A percentile compares a stretch with the other conserved stretches of the same genome.
These are phyloP conservation scores for Cymbopogon flexuosus DNA, from an alignment of 202 grass and related monocot species.

Conservation along the genomic window DNA sequence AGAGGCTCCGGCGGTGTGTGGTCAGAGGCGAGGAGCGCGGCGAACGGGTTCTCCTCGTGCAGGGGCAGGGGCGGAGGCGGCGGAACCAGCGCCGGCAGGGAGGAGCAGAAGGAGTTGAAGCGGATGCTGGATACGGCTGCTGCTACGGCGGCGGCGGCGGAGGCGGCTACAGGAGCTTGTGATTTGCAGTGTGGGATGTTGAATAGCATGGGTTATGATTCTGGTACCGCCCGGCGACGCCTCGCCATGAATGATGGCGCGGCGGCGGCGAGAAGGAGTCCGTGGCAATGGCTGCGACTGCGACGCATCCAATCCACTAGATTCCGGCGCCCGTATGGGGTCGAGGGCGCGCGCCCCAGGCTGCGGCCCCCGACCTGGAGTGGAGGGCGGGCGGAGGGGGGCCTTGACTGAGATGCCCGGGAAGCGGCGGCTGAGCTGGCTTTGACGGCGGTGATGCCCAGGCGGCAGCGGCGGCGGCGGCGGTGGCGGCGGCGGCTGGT, in stretches of 20 bases:
- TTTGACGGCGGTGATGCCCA: background rate
- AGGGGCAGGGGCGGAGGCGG: background rate
- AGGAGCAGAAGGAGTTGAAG: constrained; percentile 37
- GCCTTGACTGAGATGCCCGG: background rate
- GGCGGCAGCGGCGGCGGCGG: background rate
- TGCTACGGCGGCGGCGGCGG: background rate
- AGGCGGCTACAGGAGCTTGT: constrained; percentile 17
- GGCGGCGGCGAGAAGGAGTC: constrained; percentile 14
- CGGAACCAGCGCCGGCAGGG: constrained; percentile 14
- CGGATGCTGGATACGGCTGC: constrained; percentile 34
- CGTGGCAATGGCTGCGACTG: background rate
- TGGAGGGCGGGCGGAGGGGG: background rate
- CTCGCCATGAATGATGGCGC: constrained; percentile 58
- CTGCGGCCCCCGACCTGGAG: constrained; percentile 15
- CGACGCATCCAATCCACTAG: constrained; percentile 16
- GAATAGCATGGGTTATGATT: constrained; percentile 64
- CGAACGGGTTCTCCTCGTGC: constrained; percentile 27
- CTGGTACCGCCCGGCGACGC: constrained; percentile 36
- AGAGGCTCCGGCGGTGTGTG: constrained; percentile 36
- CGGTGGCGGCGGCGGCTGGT: constrained; percentile 6
- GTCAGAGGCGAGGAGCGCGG: constrained; percentile 37
- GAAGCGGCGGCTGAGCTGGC: background rate
- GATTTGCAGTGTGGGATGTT: constrained; percentile 35
- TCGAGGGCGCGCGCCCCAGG: constrained; percentile 24
- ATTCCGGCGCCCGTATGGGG: constrained; percentile 22